Evolutionary conservation across 441 rosid species (phyloP), one percentile per base, ranked within the genome.

Genomic region (Pelargonium australe): DNA sequence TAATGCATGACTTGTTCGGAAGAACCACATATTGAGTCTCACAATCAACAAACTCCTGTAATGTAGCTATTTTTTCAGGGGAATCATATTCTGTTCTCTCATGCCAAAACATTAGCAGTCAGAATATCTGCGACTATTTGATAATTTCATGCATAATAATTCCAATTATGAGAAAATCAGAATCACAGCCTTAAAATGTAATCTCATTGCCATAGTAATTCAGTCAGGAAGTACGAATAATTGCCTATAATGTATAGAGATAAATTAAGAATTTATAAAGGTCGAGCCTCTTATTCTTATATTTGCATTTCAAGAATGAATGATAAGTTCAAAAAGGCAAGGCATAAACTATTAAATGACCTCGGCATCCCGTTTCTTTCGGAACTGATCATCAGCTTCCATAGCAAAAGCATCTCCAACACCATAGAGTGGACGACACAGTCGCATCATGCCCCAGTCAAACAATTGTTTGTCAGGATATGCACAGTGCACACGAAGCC

Each of bases 361-460:
- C 98, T 95, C 98, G 8, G 92, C 86, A 84, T 92, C 98, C 67
- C 96, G 94, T 84, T 90, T 92, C 87, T 90, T 89, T 69, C 97
- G 82, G 72, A 87, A 84, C 68, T 90, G 94, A 75, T 95, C 97
- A 82, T 95, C 94, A 75, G 90, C 85, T 76, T 89, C 99, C 69
- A 71, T 77, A 20, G 90, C 87, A 83, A 91, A 95, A 74, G 96
- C 96, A 84, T 90, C 92, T 67, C 94, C 97, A 70, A 88, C 78
- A n/a, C 99, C 99, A 72, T 89, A 90, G 37, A 83, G 69, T 25
- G 91, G 89, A 63, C 91, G 95, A 72, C 81, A 89, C 75, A 89
- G 76, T 75, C 97, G 91, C 87, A 86, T 86, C 96, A 87, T 87
- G 63, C 96, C 94, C 97, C 99, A 92, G 80, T 95, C 97, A 81